phyloP scores from a whole-genome alignment of 306 rosid species.

The Cucurbita ficifolia region DNA sequence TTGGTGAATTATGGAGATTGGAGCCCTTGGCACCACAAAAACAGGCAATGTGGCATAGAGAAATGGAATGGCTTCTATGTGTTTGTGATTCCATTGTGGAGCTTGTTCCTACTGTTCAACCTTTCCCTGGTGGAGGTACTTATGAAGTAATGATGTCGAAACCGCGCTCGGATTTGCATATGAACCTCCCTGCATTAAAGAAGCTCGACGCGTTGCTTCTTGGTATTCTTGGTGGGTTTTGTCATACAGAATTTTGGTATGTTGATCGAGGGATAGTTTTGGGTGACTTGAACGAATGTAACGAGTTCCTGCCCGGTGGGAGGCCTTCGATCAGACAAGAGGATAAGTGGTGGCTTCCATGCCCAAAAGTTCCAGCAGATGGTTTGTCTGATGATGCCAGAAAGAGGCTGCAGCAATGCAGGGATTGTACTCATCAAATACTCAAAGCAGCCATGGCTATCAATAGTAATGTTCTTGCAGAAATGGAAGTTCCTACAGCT shows the following conservation, averaged over 20 bases:
- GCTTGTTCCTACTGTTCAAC: conserved; percentile 75
- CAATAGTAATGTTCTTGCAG: conserved; percentile 68
- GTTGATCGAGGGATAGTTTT: conserved; percentile 55
- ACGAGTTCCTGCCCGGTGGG: conserved; percentile 26
- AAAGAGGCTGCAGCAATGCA: conserved; percentile 84
- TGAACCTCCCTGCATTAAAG: conserved; percentile 77
- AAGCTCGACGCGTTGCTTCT: conserved; percentile 81
- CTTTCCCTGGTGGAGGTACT: conserved; percentile 81
- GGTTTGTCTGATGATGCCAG: conserved; percentile 59
- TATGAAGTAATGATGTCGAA: conserved; percentile 74
- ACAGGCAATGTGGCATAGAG: conserved; percentile 80
- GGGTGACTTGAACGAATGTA: conserved; percentile 50
- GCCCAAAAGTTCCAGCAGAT: conserved; percentile 66
- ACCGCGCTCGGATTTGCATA: conserved; percentile 66
- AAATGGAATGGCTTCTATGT: conserved; percentile 81
- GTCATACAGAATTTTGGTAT: conserved; percentile 57
- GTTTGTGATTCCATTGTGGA: conserved; percentile 86
- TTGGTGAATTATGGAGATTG: conserved; percentile 86
- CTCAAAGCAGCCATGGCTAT: conserved; percentile 87
- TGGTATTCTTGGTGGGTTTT: conserved; percentile 73
- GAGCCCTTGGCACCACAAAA: conserved; percentile 71
- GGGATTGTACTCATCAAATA: conserved; percentile 83
- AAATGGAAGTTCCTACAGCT: conserved; percentile 75
- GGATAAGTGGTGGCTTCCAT: conserved; percentile 98
- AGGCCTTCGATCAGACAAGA: conserved; percentile 90